These are phyloP conservation scores for Penicillium griseofulvum DNA, from an alignment of 2,329 filamentous ascomycete species.

Conservation along the genomic window DNA sequence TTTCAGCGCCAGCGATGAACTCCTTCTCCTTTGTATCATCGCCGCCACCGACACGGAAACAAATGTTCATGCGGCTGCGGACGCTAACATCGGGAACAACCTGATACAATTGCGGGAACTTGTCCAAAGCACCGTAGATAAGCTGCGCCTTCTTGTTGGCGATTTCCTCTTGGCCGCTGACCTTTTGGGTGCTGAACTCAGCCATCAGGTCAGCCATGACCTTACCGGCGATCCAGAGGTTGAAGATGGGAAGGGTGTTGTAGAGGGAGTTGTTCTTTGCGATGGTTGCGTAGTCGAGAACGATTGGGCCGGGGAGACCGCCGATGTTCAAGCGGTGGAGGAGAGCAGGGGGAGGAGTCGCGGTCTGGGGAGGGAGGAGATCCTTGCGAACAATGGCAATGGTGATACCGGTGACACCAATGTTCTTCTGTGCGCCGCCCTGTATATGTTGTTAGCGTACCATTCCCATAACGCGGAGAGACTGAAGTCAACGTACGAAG, in stretches of 20 bases:
- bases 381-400: conserved; percentile 81
- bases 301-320: conserved; percentile 61
- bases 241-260: conserved; percentile 93
- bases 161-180: conserved; percentile 72
- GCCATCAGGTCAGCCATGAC: conserved; percentile 74
- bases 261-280: conserved; percentile 94
- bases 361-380: conserved; percentile 66
- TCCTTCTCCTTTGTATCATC: conserved; percentile 70
- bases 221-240: conserved; percentile 85
- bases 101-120: conserved; percentile 67
- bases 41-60: conserved; percentile 71
- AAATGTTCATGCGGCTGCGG: conserved; percentile 92
- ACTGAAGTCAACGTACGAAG: conserved; percentile 59
- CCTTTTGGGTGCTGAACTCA: conserved; percentile 63
- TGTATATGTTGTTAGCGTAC: conserved; percentile 23
- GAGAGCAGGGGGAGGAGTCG: conserved; percentile 65
- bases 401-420: conserved; percentile 81
- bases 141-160: conserved; percentile 70
- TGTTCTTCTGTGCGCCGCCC: conserved; percentile 87
- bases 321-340: conserved; percentile 74
- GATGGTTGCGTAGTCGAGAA: conserved; percentile 79
- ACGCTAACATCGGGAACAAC: conserved; percentile 73
- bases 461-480: neutral
- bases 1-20: conserved; percentile 72
- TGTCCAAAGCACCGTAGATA: conserved; percentile 76